Conservation (phyloP, 1,284 basidiomycete species). For the Chalciporus sp. region DNA sequence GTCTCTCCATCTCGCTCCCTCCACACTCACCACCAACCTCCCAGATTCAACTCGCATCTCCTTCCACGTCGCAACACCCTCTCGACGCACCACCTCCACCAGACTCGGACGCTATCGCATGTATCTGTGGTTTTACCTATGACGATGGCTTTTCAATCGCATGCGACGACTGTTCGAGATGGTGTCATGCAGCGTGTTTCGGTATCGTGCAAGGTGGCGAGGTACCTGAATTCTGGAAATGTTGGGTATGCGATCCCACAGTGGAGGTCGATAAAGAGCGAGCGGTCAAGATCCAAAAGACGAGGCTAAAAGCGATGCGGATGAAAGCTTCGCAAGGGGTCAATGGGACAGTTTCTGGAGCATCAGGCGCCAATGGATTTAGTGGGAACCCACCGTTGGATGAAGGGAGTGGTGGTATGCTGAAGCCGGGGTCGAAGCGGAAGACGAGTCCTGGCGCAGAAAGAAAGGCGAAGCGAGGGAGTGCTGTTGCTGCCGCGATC, state of each 20-base stretch:
- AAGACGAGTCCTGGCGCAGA: constrained; percentile 49
- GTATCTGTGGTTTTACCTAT: constrained; percentile 73
- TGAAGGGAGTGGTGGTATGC: constrained; percentile 12
- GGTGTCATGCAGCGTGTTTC: constrained; percentile 92
- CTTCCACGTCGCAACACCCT: constrained; percentile 26
- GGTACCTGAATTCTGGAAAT: constrained; percentile 77
- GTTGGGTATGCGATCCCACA: constrained; percentile 60
- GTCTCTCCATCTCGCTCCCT: constrained; percentile 8
- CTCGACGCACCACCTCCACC: constrained; percentile 25
- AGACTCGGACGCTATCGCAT: constrained; percentile 56
- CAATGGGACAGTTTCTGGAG: constrained; percentile 19
- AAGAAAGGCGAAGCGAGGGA: constrained; percentile 45
- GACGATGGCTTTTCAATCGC: constrained; percentile 94
- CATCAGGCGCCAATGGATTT: constrained; percentile 16
- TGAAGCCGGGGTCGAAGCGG: constrained; percentile 33
- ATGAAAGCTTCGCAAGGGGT: constrained; percentile 29
- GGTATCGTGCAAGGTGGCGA: constrained; percentile 62
- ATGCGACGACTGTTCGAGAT: constrained; percentile 86
- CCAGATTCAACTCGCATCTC: constrained; percentile 20
- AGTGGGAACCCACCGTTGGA: constrained; percentile 13
- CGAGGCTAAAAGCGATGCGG: constrained; percentile 29
- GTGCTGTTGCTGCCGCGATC: constrained; percentile 38
- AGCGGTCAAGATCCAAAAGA: constrained; percentile 49
- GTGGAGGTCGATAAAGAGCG: constrained; percentile 45
- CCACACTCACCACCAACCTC: constrained; percentile 18